Evolutionary conservation across 2,329 filamentous ascomycete genomes (phyloP), one percentile per base, ranked within the genome.

Genomic region (Penicillium glabrum): DNA sequence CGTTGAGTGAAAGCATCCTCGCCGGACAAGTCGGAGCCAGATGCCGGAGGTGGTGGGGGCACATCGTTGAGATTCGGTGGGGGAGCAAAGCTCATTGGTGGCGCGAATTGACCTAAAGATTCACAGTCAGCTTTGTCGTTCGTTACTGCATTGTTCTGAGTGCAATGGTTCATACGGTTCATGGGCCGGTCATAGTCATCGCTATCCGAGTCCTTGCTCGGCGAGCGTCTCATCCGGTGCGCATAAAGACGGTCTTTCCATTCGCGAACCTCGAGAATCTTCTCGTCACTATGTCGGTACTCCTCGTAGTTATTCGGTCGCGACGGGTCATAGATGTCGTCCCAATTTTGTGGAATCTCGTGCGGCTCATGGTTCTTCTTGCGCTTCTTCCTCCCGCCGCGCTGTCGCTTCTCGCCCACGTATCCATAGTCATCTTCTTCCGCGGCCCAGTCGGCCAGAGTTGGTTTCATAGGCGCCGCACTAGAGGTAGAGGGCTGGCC

Each of bases 291-390:
- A 58, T 87, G 82, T 58, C 90, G 83, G 70, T 95, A 97, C 68
- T 93, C 89, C 54, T 93, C 89, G 49, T 93, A 89, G 63, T 87
- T 92, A 41, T 90, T 96, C 9, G 93, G 92, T 39, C 89, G 80
- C 11, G 88, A 81, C 1, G 91, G 90, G 68, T 96, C 93, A 72
- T 96, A 97, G 24, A 95, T 84, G 71, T 96, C 91, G 71, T 96
- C 89, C 92, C 92, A 97, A 69, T 96, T 88, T n/a, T 82, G 77
- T 5, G 76, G 74, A 29, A 82, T 74, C 46, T 80, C 79, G 6
- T 85, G 79, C 61, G 83, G 82, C 58, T 86, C 83, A 67, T 85
- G 83, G 73, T 87, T 88, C 80, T 90, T 90, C 75, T 89, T 87
- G 70, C 87, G 88, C 75, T 89, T 91, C 76, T 87, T 89, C 58